phyloP scores from a whole-genome alignment of 805 yeast genomes.

The Pichia kluyveri region DNA sequence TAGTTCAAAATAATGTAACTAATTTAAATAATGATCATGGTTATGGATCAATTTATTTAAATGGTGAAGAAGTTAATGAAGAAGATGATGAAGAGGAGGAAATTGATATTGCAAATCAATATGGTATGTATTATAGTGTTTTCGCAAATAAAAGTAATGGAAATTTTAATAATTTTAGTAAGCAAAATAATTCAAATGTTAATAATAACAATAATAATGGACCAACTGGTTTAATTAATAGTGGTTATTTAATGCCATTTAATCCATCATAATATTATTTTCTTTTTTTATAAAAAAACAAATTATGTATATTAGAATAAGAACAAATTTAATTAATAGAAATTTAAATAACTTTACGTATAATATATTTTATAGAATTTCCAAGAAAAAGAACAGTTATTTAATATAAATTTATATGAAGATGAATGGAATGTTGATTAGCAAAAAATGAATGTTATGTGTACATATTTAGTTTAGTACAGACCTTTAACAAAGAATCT shows the following conservation, averaged over 20 bases:
- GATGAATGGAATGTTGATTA: no score
- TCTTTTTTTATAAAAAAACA: neutral
- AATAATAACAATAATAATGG: neutral
- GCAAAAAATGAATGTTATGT: neutral
- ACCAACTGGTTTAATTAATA: slow-evolving; percentile 8
- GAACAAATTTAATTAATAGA: no score
- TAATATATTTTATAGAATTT: no score
- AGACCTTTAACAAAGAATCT: slow-evolving; percentile 44
- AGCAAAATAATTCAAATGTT: neutral
- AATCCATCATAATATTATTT: slow-evolving; percentile 20
- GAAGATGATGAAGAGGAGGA: slow-evolving; percentile 25
- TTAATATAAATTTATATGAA: no score
- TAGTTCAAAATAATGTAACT: slow-evolving; percentile 6
- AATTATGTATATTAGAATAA: neutral
- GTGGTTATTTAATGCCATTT: slow-evolving; percentile 24
- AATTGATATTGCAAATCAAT: slow-evolving; percentile 24
- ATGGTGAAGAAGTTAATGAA: slow-evolving; percentile 4
- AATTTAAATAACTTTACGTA: no score
- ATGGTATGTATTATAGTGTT: slow-evolving; percentile 27
- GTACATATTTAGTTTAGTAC: neutral
- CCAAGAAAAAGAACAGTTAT: no score
- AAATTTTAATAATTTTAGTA: neutral
- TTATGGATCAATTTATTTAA: slow-evolving; percentile 8
- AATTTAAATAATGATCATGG: slow-evolving; percentile 2
- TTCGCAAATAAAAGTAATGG: slow-evolving; percentile 14